Percentiles rank a stretch among this genome's conserved stretches.
These are phyloP conservation scores for Cystobasidium tubakii DNA, from an alignment of 768 basidiomycete genomes.

Conservation along the genomic window DNA sequence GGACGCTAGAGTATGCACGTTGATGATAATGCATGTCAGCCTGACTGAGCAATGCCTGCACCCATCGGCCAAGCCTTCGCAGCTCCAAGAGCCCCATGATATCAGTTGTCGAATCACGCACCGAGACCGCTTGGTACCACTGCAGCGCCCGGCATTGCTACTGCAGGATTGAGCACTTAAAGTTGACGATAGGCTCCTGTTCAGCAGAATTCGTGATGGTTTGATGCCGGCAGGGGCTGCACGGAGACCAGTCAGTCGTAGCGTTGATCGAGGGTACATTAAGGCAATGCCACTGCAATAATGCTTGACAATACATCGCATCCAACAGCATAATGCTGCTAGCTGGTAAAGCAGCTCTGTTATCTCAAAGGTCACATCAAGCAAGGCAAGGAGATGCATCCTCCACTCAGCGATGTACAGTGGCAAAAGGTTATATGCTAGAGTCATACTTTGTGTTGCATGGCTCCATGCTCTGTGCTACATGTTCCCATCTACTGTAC, in stretches of 20 bases:
- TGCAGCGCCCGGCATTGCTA: background rate
- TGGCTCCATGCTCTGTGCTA: background rate
- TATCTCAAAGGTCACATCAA: no score
- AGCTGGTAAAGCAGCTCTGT: no score
- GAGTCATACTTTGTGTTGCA: no score
- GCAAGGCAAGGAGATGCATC: no score
- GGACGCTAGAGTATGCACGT: background rate
- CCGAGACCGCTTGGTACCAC: constrained; percentile 13
- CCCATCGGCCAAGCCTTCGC: background rate
- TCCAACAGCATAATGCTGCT: no score
- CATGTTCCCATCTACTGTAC: background rate
- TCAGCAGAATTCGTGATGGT: background rate
- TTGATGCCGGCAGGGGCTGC: background rate
- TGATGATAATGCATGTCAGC: background rate
- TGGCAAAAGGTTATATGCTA: no score
- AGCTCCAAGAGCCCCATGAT: background rate
- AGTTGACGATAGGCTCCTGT: background rate
- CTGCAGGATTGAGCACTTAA: background rate
- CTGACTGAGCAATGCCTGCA: background rate
- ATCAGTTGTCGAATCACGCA: background rate
- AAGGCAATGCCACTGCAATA: no score
- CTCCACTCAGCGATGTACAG: no score
- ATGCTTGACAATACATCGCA: no score
- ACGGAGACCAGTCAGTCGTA: no score
- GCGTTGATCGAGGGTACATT: no score